A percentile compares a stretch with the other conserved stretches of the same genome.
Evolutionary conservation across 164 flowering plant genomes (phyloP).

Genomic region (Berberis vulgaris): DNA sequence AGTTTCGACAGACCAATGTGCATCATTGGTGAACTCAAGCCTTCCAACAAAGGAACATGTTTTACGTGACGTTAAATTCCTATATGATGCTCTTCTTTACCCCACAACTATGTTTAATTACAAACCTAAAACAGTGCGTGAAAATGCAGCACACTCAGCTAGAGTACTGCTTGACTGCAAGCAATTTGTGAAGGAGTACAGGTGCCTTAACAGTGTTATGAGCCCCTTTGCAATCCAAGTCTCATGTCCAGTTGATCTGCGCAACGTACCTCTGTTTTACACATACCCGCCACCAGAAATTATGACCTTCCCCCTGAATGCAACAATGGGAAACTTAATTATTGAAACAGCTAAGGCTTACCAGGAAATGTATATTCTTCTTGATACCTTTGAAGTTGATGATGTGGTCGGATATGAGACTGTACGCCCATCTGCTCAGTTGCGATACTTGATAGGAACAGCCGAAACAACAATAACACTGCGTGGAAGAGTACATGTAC

Average conservation of each 20-base stretch:
- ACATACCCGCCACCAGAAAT: conserved; percentile 52
- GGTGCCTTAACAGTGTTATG: conserved; percentile 11
- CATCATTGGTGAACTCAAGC: background rate
- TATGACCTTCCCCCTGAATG: conserved; percentile 31
- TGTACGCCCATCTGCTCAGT: conserved; percentile 36
- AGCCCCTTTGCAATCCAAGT: conserved; percentile 22
- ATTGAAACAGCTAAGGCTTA: conserved; percentile 45
- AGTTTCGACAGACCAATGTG: background rate
- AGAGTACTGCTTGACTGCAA: conserved; percentile 63
- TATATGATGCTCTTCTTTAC: conserved; percentile 36
- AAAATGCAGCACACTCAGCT: conserved; percentile 32
- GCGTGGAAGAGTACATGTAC: conserved; percentile 35
- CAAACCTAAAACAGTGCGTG: conserved; percentile 20
- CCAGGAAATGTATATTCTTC: conserved; percentile 53
- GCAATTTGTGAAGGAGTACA: conserved; percentile 67
- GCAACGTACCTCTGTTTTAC: conserved; percentile 29
- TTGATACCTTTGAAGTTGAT: conserved; percentile 49
- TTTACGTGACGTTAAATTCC: conserved; percentile 34
- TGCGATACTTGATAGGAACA: conserved; percentile 34
- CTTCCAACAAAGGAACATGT: conserved; percentile 39
- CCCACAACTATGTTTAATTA: conserved; percentile 37
- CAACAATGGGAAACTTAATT: conserved; percentile 60
- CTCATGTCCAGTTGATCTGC: conserved; percentile 39
- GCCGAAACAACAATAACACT: conserved; percentile 20
- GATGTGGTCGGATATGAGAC: conserved; percentile 37